Evolutionary conservation across 306 rosid genomes (phyloP), one percentile per base, ranked within the genome.

Genomic region (Corylus americana): DNA sequence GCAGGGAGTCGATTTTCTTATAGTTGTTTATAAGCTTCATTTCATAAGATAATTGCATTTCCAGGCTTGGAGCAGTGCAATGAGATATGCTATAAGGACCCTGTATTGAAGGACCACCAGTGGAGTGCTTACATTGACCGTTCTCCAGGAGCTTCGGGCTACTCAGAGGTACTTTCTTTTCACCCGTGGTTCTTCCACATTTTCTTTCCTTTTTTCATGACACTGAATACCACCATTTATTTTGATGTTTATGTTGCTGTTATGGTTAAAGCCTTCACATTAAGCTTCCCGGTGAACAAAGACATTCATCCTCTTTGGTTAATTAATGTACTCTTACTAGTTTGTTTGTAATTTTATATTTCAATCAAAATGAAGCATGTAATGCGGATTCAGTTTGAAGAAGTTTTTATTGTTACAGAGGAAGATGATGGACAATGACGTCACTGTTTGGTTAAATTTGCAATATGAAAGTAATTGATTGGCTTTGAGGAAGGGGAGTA

Each of bases 91-190:
- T 95, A 90, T 78, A 95, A 95, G 87, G 97, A 95, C 78, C 98
- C 98, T 71, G 98, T 95, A 55, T 83, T 95, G 1, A 89, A 91
- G 85, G 96, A 92, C 86, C 91, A 66, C n/a, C 88, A 91, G 50
- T 95, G 98, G 98, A 95, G 94, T 81, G 91, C 98, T 81, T 95
- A 84, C 84, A 95, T 95, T 75, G 97, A 92, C 77, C 97, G 98
- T 44, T 95, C 98, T 73, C 98, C 98, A 39, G 98, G 98, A 45
- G 78, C 87, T 79, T 90, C 89, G 62, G 71, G 82, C 61, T 89
- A 88, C 80, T 95, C 98, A 0, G 94, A 86, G 95, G 97, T 91
- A 81, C 55, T 79, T 75, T 27, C 42, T 76, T 29, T 42, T 27
- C 50, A 25, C 22, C n/a, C 8, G 2, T 39, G 45, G 13, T 29